A percentile compares a stretch with the other conserved stretches of the same genome.
Evolutionary conservation across 2,329 filamentous ascomycete genomes (phyloP).

Genomic region (Beauveria caledonica): DNA sequence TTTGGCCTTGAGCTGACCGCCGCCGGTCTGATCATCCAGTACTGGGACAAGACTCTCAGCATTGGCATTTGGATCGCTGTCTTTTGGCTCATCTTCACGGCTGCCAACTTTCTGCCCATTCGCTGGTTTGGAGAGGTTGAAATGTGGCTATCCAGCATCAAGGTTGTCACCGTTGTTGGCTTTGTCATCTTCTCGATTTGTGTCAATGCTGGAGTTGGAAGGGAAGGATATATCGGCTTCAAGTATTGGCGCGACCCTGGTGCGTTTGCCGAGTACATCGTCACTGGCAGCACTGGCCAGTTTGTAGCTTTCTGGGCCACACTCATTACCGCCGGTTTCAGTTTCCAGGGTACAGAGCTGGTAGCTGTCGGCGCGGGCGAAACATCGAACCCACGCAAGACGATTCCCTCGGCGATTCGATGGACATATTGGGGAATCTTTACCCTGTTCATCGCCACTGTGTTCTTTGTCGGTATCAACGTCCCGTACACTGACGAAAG

Average conservation of each 20-base stretch:
- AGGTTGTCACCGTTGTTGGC: constrained; percentile 65
- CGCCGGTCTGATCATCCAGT: constrained; percentile 67
- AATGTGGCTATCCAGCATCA: constrained; percentile 71
- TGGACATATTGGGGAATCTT: constrained; percentile 72
- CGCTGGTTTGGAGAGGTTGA: constrained; percentile 69
- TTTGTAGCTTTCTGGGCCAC: constrained; percentile 65
- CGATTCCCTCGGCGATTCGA: constrained; percentile 63
- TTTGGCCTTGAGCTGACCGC: constrained; percentile 66
- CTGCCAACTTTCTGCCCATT: constrained; percentile 63
- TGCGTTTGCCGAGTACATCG: constrained; percentile 55
- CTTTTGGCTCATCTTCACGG: constrained; percentile 64
- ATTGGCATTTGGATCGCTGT: constrained; percentile 66
- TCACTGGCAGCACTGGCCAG: constrained; percentile 45
- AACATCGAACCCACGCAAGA: constrained; percentile 62
- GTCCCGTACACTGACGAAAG: constrained; percentile 53
- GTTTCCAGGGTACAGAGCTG: constrained; percentile 65
- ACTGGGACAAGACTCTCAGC: constrained; percentile 55
- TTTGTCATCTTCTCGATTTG: constrained; percentile 72
- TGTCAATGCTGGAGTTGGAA: constrained; percentile 62
- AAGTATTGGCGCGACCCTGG: constrained; percentile 62
- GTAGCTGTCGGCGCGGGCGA: constrained; percentile 74
- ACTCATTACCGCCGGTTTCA: constrained; percentile 60
- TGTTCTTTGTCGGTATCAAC: constrained; percentile 65
- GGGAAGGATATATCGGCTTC: constrained; percentile 67
- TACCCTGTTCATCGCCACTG: constrained; percentile 54